Conservation (phyloP, 192 early-diverging fungal genomes). For the Rhizophagus prolifer region DNA sequence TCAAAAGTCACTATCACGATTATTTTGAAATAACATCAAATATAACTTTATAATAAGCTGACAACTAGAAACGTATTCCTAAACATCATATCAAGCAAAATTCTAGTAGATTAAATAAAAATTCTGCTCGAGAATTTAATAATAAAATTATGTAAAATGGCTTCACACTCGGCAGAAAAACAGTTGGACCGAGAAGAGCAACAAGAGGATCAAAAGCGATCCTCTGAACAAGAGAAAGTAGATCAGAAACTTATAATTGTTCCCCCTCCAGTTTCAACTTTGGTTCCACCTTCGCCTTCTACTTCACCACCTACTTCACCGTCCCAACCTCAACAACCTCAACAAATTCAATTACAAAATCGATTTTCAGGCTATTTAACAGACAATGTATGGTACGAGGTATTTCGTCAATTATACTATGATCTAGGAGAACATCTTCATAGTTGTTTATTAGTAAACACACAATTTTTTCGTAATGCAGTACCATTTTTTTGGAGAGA, state of each 20-base stretch:
- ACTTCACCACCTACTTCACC: not conserved
- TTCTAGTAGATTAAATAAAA: not conserved
- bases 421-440: conserved; percentile 2
- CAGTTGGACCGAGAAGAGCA: not conserved
- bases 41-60: no score
- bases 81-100: no score
- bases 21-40: no score
- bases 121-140: not conserved
- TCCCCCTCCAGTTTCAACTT: not conserved
- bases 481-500: conserved; percentile 5
- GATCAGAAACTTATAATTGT: not conserved
- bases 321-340: not conserved
- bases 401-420: not conserved
- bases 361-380: not conserved
- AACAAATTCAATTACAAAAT: not conserved
- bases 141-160: not conserved
- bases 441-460: conserved; percentile 4
- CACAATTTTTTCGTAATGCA: conserved; percentile 1
- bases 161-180: not conserved
- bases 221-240: not conserved
- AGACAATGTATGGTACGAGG: not conserved
- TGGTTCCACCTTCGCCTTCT: not conserved
- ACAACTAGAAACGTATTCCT: no score
- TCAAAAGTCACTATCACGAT: no score
- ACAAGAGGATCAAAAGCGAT: not conserved